These are phyloP conservation scores for Mycoemilia scoparia DNA, from an alignment of 192 early-diverging fungal genomes.

Conservation along the genomic window DNA sequence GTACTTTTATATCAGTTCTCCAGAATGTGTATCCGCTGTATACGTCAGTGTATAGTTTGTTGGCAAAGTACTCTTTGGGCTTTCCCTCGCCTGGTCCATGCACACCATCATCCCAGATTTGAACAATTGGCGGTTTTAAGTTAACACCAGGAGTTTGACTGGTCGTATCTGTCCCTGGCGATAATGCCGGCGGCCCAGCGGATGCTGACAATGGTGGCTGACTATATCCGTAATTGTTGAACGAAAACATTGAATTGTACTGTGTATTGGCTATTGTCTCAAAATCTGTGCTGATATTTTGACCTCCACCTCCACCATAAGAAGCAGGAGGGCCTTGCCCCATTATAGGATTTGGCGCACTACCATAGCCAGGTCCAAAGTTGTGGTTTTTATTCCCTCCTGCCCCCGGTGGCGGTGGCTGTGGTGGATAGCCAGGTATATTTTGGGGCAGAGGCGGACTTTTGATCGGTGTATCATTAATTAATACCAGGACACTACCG, in stretches of 20 bases:
- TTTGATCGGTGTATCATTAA: slow-evolving; percentile 23
- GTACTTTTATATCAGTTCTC: slow-evolving; percentile 14
- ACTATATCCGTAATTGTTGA: too few relatives aligned
- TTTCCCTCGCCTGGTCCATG: slow-evolving; percentile 26
- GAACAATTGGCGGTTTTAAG: slow-evolving; percentile 11
- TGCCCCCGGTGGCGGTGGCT: slow-evolving; percentile 4
- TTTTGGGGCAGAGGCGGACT: too few relatives aligned
- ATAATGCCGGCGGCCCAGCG: too few relatives aligned
- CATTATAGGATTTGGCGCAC: slow-evolving; percentile 6
- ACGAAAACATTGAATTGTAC: too few relatives aligned
- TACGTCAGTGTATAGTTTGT: slow-evolving; percentile 24
- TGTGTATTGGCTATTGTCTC: too few relatives aligned
- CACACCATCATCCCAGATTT: slow-evolving; percentile 26
- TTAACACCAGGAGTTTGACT: slow-evolving; percentile 4
- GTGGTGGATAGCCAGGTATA: too few relatives aligned
- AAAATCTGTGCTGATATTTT: too few relatives aligned
- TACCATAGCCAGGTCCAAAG: too few relatives aligned
- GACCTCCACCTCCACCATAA: too few relatives aligned
- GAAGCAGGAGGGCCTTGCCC: not conserved
- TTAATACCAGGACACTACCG: slow-evolving; percentile 23
- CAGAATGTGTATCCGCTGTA: slow-evolving; percentile 29
- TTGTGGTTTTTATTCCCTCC: slow-evolving; percentile 11
- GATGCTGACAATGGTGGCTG: too few relatives aligned
- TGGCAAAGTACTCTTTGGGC: slow-evolving; percentile 18
- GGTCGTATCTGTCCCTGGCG: too few relatives aligned